These are phyloP conservation scores for Blastomyces gilchristii DNA, from an alignment of 2,329 filamentous ascomycete genomes.

Conservation along the genomic window DNA sequence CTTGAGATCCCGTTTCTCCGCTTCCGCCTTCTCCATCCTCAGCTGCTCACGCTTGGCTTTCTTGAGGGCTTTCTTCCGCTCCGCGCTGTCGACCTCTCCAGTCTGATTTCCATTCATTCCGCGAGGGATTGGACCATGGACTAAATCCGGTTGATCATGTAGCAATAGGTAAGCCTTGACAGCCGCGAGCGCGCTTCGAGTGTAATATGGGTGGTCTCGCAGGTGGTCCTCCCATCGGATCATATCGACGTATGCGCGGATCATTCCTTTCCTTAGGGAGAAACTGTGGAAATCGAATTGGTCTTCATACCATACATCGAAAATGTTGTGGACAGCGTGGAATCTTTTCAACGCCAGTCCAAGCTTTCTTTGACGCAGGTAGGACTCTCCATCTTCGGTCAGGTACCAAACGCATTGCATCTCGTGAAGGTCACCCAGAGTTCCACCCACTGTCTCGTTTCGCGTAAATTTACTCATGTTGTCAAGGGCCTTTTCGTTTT, in stretches of 20 bases:
- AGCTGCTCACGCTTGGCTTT: conserved; percentile 77
- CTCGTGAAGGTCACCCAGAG: conserved; percentile 81
- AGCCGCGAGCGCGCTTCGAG: conserved; percentile 69
- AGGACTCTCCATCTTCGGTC: conserved; percentile 87
- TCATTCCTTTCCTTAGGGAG: conserved; percentile 91
- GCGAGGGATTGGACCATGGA: conserved; percentile 50
- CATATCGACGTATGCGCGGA: conserved; percentile 92
- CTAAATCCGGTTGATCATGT: conserved; percentile 60
- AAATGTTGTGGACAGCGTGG: conserved; percentile 79
- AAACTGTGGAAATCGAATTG: conserved; percentile 99
- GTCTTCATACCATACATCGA: conserved; percentile 95
- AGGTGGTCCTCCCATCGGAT: conserved; percentile 88
- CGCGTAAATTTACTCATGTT: conserved; percentile 92
- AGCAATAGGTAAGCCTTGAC: conserved; percentile 71
- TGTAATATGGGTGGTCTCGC: conserved; percentile 87
- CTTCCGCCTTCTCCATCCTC: conserved; percentile 64
- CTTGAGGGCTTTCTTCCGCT: conserved; percentile 78
- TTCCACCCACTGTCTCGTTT: conserved; percentile 77
- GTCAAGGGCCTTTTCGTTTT: conserved; percentile 73
- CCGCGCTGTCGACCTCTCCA: conserved; percentile 46
- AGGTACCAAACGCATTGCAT: conserved; percentile 99
- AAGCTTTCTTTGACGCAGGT: conserved; percentile 68
- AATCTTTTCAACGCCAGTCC: conserved; percentile 88
- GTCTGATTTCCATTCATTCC: conserved; percentile 44
- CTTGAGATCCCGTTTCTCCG: conserved; percentile 76